phyloP scores from a whole-genome alignment of 257 asterid genomes.

The Primulina huaijiensis region DNA sequence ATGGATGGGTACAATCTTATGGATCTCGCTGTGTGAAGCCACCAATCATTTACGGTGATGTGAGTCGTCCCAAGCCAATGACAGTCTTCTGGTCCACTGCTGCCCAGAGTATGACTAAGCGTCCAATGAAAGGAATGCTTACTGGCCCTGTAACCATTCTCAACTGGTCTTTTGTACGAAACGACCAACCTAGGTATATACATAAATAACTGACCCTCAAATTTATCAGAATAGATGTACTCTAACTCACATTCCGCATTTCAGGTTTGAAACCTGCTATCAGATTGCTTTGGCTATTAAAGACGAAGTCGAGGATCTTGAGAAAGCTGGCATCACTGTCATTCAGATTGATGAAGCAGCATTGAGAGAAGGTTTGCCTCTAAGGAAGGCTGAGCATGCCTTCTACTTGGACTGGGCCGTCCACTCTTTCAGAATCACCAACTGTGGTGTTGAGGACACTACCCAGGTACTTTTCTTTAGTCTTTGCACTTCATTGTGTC shows the following conservation, averaged over 20 bases:
- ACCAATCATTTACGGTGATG: constrained; percentile 97
- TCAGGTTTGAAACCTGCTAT: constrained; percentile 84
- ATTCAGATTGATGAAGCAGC: constrained; percentile 98
- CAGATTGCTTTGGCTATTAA: constrained; percentile 95
- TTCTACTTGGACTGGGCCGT: constrained; percentile 98
- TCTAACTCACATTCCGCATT: constrained; percentile 8
- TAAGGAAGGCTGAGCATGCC: constrained; percentile 85
- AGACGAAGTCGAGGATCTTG: constrained; percentile 97
- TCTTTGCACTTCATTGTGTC: not conserved
- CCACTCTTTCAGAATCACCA: constrained; percentile 96
- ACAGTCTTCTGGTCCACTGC: constrained; percentile 96
- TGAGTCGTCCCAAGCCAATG: constrained; percentile 97
- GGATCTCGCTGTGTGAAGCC: constrained; percentile 99
- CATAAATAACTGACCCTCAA: not conserved
- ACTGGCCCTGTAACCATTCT: constrained; percentile 99
- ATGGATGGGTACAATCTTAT: constrained; percentile 97
- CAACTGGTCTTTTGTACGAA: constrained; percentile 95
- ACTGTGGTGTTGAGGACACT: constrained; percentile 71
- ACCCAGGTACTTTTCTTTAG: constrained; percentile 63
- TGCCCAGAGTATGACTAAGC: constrained; percentile 98
- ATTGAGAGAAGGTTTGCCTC: constrained; percentile 94
- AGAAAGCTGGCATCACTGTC: constrained; percentile 84
- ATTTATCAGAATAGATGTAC: not conserved
- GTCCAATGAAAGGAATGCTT: constrained; percentile 99
- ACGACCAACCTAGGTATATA: constrained; percentile 89